These are phyloP conservation scores for Diaporthe helianthi DNA, from an alignment of 2,329 filamentous ascomycete species.

Conservation along the genomic window DNA sequence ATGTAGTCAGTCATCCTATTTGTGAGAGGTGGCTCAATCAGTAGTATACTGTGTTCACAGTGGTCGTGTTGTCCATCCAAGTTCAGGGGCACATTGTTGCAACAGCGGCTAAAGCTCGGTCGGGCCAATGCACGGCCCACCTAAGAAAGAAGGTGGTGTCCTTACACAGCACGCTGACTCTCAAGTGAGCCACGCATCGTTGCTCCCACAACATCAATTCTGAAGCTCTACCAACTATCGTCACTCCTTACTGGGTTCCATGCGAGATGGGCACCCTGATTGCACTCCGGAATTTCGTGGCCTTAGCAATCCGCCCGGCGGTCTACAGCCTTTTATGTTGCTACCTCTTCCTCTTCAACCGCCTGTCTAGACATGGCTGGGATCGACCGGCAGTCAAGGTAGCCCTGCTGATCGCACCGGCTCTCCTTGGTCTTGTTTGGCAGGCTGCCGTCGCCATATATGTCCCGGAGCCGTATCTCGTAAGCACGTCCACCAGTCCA, in stretches of 20 bases:
- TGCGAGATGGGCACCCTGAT: not conserved
- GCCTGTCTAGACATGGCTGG: conserved; percentile 1
- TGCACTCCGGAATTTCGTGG: not conserved
- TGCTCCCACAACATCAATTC: not conserved
- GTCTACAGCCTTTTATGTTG: not conserved
- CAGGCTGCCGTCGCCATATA: conserved; percentile 46
- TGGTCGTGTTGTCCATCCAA: not conserved
- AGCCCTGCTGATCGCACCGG: conserved; percentile 37
- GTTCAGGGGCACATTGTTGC: not conserved
- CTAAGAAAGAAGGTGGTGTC: conserved; percentile 12
- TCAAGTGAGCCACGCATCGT: conserved; percentile 3
- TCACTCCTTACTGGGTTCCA: conserved; percentile 5
- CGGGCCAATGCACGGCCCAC: conserved; percentile 25
- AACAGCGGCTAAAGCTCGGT: conserved; percentile 22
- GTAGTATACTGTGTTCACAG: not conserved
- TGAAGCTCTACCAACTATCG: not conserved
- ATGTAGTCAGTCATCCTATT: too few relatives aligned
- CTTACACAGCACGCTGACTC: not conserved
- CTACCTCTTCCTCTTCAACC: not conserved
- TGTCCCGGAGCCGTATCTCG: conserved; percentile 63
- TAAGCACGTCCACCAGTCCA: conserved; percentile 41
- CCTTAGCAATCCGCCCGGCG: not conserved
- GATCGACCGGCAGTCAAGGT: conserved; percentile 18
- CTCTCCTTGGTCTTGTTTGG: conserved; percentile 43
- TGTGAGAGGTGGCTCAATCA: not conserved